Conservation (phyloP, 805 yeast species). For the Starmerella geochares region DNA sequence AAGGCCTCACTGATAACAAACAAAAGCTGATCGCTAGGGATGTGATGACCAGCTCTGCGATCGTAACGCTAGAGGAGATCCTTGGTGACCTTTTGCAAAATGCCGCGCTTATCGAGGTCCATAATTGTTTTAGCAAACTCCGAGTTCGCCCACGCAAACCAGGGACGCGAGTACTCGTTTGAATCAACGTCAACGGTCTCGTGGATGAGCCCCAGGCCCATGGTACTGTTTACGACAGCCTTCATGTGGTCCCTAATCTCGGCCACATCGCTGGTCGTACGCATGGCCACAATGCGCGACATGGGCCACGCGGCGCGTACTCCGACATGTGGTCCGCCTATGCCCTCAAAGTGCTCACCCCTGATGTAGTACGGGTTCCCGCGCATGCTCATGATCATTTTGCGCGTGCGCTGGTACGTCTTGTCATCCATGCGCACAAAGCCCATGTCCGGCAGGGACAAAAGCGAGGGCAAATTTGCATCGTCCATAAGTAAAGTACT, state of each 20-base stretch:
- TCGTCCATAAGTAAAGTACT: conserved; percentile 71
- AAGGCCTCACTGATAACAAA: no score
- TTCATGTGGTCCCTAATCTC: conserved; percentile 49
- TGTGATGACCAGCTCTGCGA: no score
- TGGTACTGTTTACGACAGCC: conserved; percentile 51
- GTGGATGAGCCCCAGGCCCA: conserved; percentile 70
- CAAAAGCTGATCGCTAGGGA: no score
- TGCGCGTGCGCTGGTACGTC: conserved; percentile 67
- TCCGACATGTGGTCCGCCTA: conserved; percentile 90
- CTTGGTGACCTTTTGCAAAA: conserved; percentile 18
- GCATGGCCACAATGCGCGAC: conserved; percentile 63
- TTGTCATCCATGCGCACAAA: conserved; percentile 43
- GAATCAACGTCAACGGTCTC: conserved; percentile 64
- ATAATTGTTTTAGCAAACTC: conserved; percentile 84
- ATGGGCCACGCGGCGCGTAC: conserved; percentile 80
- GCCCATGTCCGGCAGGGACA: conserved; percentile 74
- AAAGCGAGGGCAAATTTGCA: conserved; percentile 78
- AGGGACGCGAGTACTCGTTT: conserved; percentile 57
- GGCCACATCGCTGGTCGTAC: conserved; percentile 62
- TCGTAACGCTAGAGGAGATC: conserved; percentile 7
- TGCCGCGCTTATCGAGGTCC: conserved; percentile 49
- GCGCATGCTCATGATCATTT: conserved; percentile 53
- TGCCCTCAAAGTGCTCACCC: conserved; percentile 58
- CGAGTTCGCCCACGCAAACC: conserved; percentile 94
- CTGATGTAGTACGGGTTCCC: conserved; percentile 71